Conservation (phyloP, 2,329 filamentous ascomycete genomes). For the Escovopsis sp. region DNA sequence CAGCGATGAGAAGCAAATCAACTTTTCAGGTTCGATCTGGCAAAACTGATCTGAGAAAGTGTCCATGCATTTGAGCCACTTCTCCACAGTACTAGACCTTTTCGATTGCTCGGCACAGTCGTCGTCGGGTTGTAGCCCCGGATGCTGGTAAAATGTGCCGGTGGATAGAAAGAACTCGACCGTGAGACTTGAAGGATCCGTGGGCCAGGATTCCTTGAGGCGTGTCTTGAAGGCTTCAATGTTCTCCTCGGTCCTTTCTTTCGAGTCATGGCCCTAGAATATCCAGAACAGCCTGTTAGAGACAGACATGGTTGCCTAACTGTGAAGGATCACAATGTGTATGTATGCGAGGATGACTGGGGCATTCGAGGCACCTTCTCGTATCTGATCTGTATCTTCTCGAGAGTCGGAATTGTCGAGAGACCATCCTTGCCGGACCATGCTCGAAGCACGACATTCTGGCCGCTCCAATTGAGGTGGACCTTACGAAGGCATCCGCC, state of each 20-base stretch:
- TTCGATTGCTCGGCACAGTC: not conserved
- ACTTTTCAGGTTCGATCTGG: not conserved
- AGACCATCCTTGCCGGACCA: constrained; percentile 1
- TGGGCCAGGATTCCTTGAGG: not conserved
- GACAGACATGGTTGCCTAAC: too few species aligned
- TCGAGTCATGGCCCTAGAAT: not conserved
- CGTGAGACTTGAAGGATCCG: not conserved
- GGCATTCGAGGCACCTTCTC: not conserved
- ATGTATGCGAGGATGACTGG: too few species aligned
- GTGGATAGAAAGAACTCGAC: not conserved
- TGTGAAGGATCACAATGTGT: too few species aligned
- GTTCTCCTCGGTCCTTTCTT: not conserved
- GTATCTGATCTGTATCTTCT: not conserved
- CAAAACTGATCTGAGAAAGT: not conserved
- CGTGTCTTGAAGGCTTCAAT: not conserved
- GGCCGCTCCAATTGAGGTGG: not conserved
- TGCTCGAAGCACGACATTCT: not conserved
- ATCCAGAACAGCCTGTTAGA: too few species aligned
- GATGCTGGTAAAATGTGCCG: not conserved
- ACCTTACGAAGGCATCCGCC: not conserved
- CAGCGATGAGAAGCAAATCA: not conserved
- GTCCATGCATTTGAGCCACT: constrained; percentile 2
- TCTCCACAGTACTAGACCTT: not conserved
- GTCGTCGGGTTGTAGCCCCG: not conserved
- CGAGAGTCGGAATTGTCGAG: not conserved